Evolutionary conservation across 2,329 filamentous ascomycete genomes (phyloP).

Genomic region (Aspergillus ustus): DNA sequence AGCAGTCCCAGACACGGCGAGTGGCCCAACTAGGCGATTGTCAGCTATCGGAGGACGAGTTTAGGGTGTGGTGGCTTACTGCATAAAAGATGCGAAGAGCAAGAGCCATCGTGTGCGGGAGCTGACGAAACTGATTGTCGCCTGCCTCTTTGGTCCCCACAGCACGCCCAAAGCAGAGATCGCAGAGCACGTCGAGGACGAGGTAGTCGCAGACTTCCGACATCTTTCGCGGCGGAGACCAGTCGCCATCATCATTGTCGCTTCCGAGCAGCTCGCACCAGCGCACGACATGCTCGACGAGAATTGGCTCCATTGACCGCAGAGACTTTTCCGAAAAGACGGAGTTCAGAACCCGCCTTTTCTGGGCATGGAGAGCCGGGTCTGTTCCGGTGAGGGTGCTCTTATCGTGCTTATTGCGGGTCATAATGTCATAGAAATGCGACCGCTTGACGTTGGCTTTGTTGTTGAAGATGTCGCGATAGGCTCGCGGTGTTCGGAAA

Average conservation of each 20-base stretch:
- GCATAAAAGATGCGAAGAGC: conserved; percentile 10
- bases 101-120: conserved; percentile 11
- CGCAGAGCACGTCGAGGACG: conserved; percentile 12
- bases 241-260: background rate
- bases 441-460: conserved; percentile 10
- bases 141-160: conserved; percentile 6
- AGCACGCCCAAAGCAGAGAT: conserved; percentile 9
- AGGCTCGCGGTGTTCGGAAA: conserved; percentile 6
- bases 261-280: conserved; percentile 11
- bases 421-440: conserved; percentile 13
- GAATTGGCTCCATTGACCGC: conserved; percentile 7
- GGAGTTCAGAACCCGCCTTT: conserved; percentile 3
- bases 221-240: conserved; percentile 10
- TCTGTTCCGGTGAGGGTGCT: conserved; percentile 6
- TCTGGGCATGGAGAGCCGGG: conserved; percentile 1
- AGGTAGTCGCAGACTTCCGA: conserved; percentile 14
- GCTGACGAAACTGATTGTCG: conserved; percentile 8
- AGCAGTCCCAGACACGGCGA: conserved; percentile 1
- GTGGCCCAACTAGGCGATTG: conserved; percentile 1
- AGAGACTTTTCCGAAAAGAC: conserved; percentile 9
- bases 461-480: conserved; percentile 12
- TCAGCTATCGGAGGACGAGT: background rate
- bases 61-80: background rate
- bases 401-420: conserved; percentile 4
- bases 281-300: conserved; percentile 1